Evolutionary conservation across 1,284 basidiomycete genomes (phyloP), one percentile per base, ranked within the genome.

Genomic region (Peniophora sp.): DNA sequence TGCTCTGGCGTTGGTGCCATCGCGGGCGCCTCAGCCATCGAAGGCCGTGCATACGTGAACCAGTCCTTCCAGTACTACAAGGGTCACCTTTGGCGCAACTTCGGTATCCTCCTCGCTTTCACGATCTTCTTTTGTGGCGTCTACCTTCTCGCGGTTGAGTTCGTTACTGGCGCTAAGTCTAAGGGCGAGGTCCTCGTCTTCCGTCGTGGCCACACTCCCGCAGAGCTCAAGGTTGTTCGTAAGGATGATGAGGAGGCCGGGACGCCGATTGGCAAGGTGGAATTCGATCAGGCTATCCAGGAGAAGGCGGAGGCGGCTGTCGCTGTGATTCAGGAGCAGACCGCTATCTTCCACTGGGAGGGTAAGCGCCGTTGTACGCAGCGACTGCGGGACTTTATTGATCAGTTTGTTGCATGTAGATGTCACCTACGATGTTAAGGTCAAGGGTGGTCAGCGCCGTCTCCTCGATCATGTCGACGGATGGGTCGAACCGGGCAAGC

Each of bases 401-500:
- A 5, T 17, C 11, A 35, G 34, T 24, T 22, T 2, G 12, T 32
- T 12, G 5, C 27, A 12, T 32, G 5, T 12, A 32, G 27, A 45
- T 32, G 43, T 87, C 51, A 83, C 83, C 60, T 91, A 90, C 60
- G 72, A 79, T 59, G 85, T 93, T 22, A 83, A 82, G 17, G 79
- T 87, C 32, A 78, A 85, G 39, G 83, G 79, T 38, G 83, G 91
- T 43, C 72, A 73, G 5, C 77, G 77, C 17, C 75, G 84, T 47
- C 73, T 96, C 38, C 73, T 96, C 49, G 83, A 95, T 63, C 83
- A 92, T 60, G 85, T 96, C 16, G 81, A 78, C 58, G 92, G 93
- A 0, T 96, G 85, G 68, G 89, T 93, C 54, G 85, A 83, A 58
- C 90, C 91, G 17, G 89, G 88, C 14, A 89, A 84, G 17, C 69